A percentile compares a stretch with the other conserved stretches of the same genome.
These are phyloP conservation scores for Yamadazyma paraphyllophila DNA, from an alignment of 805 yeast genomes.

Conservation along the genomic window DNA sequence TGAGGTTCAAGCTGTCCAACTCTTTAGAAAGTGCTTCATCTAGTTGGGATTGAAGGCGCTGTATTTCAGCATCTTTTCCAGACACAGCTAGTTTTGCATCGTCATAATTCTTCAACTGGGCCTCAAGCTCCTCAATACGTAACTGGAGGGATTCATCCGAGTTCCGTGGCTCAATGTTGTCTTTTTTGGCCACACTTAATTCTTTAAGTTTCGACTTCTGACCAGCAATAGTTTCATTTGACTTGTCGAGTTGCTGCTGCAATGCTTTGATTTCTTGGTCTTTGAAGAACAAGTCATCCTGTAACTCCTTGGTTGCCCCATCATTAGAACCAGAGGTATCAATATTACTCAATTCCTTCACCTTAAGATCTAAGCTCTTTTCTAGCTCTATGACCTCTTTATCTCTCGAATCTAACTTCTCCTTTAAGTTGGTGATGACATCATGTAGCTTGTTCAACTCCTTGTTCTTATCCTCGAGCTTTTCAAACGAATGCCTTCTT, in stretches of 20 bases:
- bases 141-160: background rate
- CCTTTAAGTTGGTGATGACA: conserved; percentile 17
- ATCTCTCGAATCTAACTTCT: conserved; percentile 9
- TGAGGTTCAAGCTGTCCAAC: conserved; percentile 12
- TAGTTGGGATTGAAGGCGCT: conserved; percentile 12
- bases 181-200: background rate
- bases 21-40: conserved; percentile 13
- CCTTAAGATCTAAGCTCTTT: conserved; percentile 7
- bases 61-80: conserved; percentile 9
- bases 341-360: conserved; percentile 1
- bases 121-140: background rate
- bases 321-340: background rate
- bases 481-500: conserved; percentile 12
- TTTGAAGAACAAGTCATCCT: conserved; percentile 13
- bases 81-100: background rate
- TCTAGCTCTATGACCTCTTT: conserved; percentile 7
- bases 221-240: conserved; percentile 5
- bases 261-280: conserved; percentile 16
- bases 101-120: background rate
- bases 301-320: conserved; percentile 3
- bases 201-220: conserved; percentile 14
- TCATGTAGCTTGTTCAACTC: conserved; percentile 13
- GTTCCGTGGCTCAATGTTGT: background rate
- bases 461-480: conserved; percentile 14
- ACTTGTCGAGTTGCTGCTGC: conserved; percentile 15